Conservation (phyloP, 2,329 filamentous ascomycete species). For the Trichocomaceae sp. region DNA sequence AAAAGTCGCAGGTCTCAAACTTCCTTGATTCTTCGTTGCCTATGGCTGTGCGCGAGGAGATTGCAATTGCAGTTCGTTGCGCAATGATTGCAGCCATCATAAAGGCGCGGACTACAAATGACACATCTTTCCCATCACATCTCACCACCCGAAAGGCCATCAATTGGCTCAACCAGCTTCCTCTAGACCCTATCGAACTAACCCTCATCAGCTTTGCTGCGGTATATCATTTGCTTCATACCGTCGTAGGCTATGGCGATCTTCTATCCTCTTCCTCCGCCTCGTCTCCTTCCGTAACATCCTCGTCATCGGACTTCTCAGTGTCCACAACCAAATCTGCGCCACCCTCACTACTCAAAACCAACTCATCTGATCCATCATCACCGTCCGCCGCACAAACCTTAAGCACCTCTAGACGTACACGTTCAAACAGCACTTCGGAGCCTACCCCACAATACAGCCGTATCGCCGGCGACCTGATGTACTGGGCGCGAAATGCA, state of each 20-base stretch:
- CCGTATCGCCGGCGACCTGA: constrained; percentile 35
- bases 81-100: constrained; percentile 53
- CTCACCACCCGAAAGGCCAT: constrained; percentile 37
- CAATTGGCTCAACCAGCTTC: constrained; percentile 36
- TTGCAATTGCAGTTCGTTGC: constrained; percentile 52
- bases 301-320: constrained; percentile 3
- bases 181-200: constrained; percentile 38
- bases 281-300: constrained; percentile 16
- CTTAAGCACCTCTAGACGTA: constrained; percentile 13
- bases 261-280: constrained; percentile 22
- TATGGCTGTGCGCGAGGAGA: constrained; percentile 44
- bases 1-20: constrained; percentile 29
- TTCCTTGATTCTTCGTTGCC: constrained; percentile 52
- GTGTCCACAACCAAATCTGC: constrained; percentile 8
- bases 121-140: constrained; percentile 27
- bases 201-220: constrained; percentile 38
- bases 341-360: constrained; percentile 18
- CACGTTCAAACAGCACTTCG: constrained; percentile 16
- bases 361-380: constrained; percentile 15
- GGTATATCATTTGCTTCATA: constrained; percentile 36
- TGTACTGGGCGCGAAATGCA: constrained; percentile 40
- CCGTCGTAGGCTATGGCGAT: constrained; percentile 36
- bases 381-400: not conserved
- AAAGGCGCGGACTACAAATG: constrained; percentile 30
- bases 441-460: constrained; percentile 27